Conservation (phyloP, 2,329 filamentous ascomycete species). For the Ascochyta koolunga region DNA sequence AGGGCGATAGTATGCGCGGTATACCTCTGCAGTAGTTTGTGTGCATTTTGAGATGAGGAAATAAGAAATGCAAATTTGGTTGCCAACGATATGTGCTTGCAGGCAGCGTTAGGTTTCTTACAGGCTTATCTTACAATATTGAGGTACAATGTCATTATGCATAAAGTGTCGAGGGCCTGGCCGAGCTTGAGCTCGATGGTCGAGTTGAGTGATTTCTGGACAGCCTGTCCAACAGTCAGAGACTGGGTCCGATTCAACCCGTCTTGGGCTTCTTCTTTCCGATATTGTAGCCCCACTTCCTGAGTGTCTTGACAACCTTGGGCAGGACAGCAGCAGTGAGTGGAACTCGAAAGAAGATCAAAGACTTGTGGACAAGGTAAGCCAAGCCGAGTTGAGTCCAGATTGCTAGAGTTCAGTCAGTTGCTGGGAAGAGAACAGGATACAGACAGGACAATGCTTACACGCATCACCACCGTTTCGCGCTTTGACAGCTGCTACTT, state of each 20-base stretch:
- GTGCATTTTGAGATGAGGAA: background rate
- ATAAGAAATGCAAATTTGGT: background rate
- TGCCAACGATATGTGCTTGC: background rate
- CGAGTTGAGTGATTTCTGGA: background rate
- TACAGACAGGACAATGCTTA: constrained; percentile 54
- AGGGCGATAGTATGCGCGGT: background rate
- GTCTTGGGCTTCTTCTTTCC: constrained; percentile 69
- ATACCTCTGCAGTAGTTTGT: background rate
- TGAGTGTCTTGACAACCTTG: constrained; percentile 87
- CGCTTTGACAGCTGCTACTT: constrained; percentile 66
- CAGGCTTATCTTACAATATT: constrained; percentile 17
- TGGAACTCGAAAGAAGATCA: constrained; percentile 95
- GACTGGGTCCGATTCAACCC: background rate
- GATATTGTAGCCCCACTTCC: constrained; percentile 93
- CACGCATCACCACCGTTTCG: constrained; percentile 69
- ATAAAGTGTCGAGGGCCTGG: constrained; percentile 1
- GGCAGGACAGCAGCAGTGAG: constrained; percentile 88
- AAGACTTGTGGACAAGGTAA: constrained; percentile 96
- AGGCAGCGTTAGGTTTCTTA: constrained; percentile 3
- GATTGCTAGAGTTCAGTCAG: constrained; percentile 55
- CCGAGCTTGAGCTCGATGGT: background rate
- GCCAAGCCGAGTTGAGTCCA: constrained; percentile 90
- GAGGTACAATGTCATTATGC: constrained; percentile 17
- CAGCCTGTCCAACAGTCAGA: background rate
- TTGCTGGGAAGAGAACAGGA: background rate